Conservation (phyloP, 164 flowering plant genomes). For the Malania oleifera region DNA sequence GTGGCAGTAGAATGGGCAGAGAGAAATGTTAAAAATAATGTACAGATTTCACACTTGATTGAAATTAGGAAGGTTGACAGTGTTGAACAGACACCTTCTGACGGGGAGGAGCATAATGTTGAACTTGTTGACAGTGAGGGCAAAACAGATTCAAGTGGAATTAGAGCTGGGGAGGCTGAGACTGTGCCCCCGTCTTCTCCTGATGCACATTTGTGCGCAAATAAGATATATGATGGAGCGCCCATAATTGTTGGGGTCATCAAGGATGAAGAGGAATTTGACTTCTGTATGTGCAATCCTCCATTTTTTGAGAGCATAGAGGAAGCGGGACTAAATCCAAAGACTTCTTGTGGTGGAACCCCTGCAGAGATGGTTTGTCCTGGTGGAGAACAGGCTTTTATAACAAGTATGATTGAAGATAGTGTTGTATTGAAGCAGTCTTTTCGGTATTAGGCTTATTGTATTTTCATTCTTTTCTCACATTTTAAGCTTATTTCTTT, state of each 20-base stretch:
- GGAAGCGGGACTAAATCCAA: conserved; percentile 90
- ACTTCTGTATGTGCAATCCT: conserved; percentile 99
- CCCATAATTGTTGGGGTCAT: conserved; percentile 69
- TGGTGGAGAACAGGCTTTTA: conserved; percentile 90
- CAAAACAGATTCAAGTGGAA: conserved; percentile 7
- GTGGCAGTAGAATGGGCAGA: conserved; percentile 92
- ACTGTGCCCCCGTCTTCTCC: conserved; percentile 5
- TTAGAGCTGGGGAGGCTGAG: conserved; percentile 13
- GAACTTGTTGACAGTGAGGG: conserved; percentile 9
- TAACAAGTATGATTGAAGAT: conserved; percentile 75
- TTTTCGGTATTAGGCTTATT: conserved; percentile 40
- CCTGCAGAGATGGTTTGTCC: conserved; percentile 84
- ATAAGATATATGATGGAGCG: conserved; percentile 35
- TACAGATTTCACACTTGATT: conserved; percentile 63
- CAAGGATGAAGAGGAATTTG: conserved; percentile 71
- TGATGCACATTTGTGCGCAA: conserved; percentile 12
- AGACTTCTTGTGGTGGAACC: conserved; percentile 95
- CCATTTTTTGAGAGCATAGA: conserved; percentile 89
- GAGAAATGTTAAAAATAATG: conserved; percentile 67
- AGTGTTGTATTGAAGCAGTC: conserved; percentile 65
- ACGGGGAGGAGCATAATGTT: conserved; percentile 6
- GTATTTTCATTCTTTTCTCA: background rate
- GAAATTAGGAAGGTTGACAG: conserved; percentile 63
- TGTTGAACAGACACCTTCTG: background rate
- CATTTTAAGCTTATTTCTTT: background rate